Evolutionary conservation across 2,329 filamentous ascomycete species (phyloP).

Genomic region (Xylaria sp.): DNA sequence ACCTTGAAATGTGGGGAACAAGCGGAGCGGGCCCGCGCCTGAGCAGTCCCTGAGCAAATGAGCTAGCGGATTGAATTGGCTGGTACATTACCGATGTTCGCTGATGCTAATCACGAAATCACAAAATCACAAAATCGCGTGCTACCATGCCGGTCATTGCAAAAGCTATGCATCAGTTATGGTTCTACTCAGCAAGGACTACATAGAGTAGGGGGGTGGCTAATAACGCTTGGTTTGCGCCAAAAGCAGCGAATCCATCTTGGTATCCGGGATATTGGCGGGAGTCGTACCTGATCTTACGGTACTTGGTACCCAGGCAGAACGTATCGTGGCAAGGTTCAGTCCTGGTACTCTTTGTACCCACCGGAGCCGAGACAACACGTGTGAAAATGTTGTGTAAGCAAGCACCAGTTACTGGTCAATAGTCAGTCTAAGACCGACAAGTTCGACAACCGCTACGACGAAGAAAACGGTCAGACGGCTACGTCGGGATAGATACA

Average conservation of each 20-base stretch:
- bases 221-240: neutral
- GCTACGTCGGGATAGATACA: neutral
- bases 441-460: neutral
- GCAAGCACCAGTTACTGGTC: neutral
- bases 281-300: neutral
- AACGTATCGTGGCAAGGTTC: neutral
- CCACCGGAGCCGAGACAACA: neutral
- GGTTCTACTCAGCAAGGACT: neutral
- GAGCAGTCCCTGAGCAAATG: too few relatives aligned
- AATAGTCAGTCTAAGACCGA: neutral
- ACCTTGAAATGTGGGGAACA: conserved; percentile 20
- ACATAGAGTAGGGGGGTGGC: neutral
- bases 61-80: too few relatives aligned
- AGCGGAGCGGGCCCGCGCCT: too few relatives aligned
- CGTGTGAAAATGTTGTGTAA: neutral
- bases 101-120: conserved; percentile 13
- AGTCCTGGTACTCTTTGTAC: neutral
- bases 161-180: neutral
- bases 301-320: neutral
- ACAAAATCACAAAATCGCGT: conserved; percentile 8
- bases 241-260: neutral
- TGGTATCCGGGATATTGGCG: neutral
- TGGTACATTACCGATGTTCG: too few relatives aligned
- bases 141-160: neutral
- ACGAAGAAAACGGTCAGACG: neutral